Evolutionary conservation across 768 basidiomycete genomes (phyloP).

Genomic region (Boletus barrowsii): DNA sequence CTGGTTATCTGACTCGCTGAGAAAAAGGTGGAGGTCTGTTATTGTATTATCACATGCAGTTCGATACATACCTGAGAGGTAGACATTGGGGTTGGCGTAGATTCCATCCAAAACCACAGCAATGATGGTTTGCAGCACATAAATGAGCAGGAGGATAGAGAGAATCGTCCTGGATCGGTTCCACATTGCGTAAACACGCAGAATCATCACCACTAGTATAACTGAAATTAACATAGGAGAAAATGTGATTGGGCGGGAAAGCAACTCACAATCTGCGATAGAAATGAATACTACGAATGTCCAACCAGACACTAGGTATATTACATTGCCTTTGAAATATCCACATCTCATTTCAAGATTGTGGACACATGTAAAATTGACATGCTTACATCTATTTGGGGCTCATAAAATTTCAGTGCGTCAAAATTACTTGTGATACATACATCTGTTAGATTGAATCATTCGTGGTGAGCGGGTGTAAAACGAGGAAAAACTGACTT

Average conservation of each 20-base stretch:
- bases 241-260: not conserved
- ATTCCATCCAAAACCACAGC: not conserved
- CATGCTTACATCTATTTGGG: not conserved
- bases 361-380: not conserved
- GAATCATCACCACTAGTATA: not conserved
- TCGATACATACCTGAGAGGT: not conserved
- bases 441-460: too few species aligned
- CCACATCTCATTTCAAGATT: not conserved
- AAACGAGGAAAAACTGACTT: not conserved
- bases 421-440: too few species aligned
- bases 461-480: not conserved
- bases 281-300: not conserved
- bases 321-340: not conserved
- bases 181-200: not conserved
- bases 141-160: not conserved
- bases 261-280: not conserved
- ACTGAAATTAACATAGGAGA: not conserved
- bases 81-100: not conserved
- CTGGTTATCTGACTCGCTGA: not conserved
- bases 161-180: not conserved
- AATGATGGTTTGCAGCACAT: not conserved
- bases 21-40: too few species aligned
- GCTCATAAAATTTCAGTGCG: too few species aligned
- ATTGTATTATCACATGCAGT: too few species aligned
- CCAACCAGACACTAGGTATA: not conserved